Conservation (phyloP, 495 filamentous ascomycete genomes). For the Aspergillus saccharolyticus region DNA sequence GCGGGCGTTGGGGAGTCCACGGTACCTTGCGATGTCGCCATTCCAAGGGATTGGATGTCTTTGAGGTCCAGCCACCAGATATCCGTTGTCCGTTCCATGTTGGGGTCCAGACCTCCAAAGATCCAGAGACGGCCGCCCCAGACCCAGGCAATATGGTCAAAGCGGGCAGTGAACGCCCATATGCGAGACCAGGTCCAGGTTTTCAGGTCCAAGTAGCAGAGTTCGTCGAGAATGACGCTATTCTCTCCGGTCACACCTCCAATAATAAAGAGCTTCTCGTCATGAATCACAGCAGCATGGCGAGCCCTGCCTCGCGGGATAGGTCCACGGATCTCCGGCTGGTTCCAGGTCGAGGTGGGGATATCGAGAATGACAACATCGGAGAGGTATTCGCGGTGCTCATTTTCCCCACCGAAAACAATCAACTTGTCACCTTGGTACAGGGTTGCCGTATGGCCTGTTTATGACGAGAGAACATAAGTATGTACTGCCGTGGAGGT, state of each 20-base stretch:
- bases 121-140: slow-evolving; percentile 93
- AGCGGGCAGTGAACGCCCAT: slow-evolving; percentile 90
- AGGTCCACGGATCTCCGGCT: slow-evolving; percentile 76
- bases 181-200: slow-evolving; percentile 96
- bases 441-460: slow-evolving; percentile 91
- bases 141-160: slow-evolving; percentile 89
- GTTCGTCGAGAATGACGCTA: slow-evolving; percentile 84
- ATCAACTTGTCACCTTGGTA: slow-evolving; percentile 92
- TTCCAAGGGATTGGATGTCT: slow-evolving; percentile 77
- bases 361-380: slow-evolving; percentile 96
- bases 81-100: slow-evolving; percentile 93
- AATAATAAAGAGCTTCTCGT: slow-evolving; percentile 92
- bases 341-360: slow-evolving; percentile 87
- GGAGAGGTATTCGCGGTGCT: slow-evolving; percentile 89
- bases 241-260: slow-evolving; percentile 87
- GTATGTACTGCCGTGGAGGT: not conserved
- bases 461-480: slow-evolving; percentile 10
- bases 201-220: slow-evolving; percentile 93
- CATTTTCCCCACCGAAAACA: slow-evolving; percentile 96
- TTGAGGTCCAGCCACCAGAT: slow-evolving; percentile 96
- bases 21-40: slow-evolving; percentile 62
- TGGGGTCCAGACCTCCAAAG: slow-evolving; percentile 88
- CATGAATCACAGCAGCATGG: slow-evolving; percentile 89
- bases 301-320: slow-evolving; percentile 84
- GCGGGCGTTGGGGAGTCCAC: slow-evolving; percentile 39